Conservation (phyloP, 495 filamentous ascomycete genomes). For the Penicillium coprophilum region DNA sequence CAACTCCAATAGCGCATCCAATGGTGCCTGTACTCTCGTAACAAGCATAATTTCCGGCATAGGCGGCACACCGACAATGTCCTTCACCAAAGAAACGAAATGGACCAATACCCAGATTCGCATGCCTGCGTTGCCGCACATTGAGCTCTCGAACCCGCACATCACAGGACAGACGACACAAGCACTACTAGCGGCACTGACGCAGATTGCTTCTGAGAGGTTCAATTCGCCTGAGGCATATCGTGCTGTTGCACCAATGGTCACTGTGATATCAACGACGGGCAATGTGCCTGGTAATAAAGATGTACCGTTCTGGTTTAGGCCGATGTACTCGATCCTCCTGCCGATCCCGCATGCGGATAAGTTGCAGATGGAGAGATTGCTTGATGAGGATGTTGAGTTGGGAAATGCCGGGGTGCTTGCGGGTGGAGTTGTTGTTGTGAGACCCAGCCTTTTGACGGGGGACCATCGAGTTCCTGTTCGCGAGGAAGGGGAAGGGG, state of each 20-base stretch:
- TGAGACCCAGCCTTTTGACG: constrained; percentile 35
- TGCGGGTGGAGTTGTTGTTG: constrained; percentile 31
- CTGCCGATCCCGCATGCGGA: constrained; percentile 38
- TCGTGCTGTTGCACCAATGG: constrained; percentile 10
- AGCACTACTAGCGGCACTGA: constrained; percentile 30
- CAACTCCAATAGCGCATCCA: constrained; percentile 2
- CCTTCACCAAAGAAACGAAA: constrained; percentile 18
- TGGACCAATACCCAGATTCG: constrained; percentile 19
- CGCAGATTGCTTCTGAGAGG: constrained; percentile 17
- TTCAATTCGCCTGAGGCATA: constrained; percentile 17
- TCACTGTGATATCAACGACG: constrained; percentile 29
- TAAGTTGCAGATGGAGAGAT: constrained; percentile 40
- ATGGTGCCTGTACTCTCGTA: constrained; percentile 18
- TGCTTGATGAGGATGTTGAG: constrained; percentile 16
- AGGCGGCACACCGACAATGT: constrained; percentile 30
- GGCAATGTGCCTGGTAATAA: constrained; percentile 28
- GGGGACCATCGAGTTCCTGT: constrained; percentile 27
- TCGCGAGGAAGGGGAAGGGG: constrained; percentile 11
- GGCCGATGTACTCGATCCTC: constrained; percentile 35
- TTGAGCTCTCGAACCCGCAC: constrained; percentile 26
- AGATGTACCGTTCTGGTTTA: constrained; percentile 37
- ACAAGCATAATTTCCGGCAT: constrained; percentile 48
- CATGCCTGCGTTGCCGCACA: constrained; percentile 17
- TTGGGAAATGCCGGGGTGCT: constrained; percentile 16
- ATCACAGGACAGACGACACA: constrained; percentile 28